These are phyloP conservation scores for Chlamydomonas schloesseri DNA, from an alignment of 139 green algal species.

Conservation along the genomic window DNA sequence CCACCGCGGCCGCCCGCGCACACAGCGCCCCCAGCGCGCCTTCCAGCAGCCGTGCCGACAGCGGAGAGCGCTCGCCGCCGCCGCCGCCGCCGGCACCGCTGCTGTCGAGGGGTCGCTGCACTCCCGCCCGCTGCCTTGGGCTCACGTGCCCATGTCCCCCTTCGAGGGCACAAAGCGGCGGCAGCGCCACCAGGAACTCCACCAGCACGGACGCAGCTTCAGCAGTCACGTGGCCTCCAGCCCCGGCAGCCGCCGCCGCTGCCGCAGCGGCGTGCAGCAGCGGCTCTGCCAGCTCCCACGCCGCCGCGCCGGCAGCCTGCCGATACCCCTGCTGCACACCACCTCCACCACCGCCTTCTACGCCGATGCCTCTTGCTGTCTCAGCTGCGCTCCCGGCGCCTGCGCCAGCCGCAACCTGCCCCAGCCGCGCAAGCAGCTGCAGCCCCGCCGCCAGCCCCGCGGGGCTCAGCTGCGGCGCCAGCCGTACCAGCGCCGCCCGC, in stretches of 20 bases:
- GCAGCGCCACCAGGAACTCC: conserved; percentile 2
- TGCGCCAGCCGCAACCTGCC: neutral
- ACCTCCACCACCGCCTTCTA: neutral
- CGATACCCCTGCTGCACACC: neutral
- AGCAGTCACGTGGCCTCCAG: neutral
- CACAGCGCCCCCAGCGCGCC: neutral
- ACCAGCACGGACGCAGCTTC: neutral
- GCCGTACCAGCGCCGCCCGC: neutral
- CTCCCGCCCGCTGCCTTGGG: too few relatives aligned
- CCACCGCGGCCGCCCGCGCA: neutral
- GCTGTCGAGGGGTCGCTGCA: too few relatives aligned
- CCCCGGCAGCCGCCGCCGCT: neutral
- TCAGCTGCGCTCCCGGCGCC: neutral
- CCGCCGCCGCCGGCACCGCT: too few relatives aligned
- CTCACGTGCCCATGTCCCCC: too few relatives aligned
- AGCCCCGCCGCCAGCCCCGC: neutral
- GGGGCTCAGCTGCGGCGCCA: neutral
- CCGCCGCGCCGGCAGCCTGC: neutral
- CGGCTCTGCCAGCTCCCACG: conserved; percentile 14
- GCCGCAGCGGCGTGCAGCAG: neutral
- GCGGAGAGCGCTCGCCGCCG: too few relatives aligned
- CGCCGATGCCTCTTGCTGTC: too few relatives aligned
- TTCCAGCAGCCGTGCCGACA: neutral
- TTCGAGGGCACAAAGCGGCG: too few relatives aligned
- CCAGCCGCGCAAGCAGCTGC: neutral